Conservation (phyloP, 2,329 filamentous ascomycete species). For the Trichoderma koningiopsis region DNA sequence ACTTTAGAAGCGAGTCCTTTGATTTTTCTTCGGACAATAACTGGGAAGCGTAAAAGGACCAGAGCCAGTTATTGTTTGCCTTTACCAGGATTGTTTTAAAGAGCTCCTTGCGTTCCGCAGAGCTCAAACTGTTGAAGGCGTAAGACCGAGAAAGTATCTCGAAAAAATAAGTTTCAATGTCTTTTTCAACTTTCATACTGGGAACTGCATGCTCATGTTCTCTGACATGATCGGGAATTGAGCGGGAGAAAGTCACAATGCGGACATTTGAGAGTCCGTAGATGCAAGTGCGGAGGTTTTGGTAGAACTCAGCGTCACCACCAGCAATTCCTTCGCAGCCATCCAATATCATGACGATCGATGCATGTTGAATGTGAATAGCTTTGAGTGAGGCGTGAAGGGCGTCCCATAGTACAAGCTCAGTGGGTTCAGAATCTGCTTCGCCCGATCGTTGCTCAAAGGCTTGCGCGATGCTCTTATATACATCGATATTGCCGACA, state of each 20-base stretch:
- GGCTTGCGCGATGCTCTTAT: not conserved
- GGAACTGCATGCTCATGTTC: not conserved
- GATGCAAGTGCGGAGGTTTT: not conserved
- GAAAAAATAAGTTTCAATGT: not conserved
- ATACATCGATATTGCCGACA: not conserved
- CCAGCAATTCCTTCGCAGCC: constrained; percentile 42
- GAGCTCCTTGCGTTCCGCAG: not conserved
- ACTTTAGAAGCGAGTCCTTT: not conserved
- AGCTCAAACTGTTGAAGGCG: not conserved
- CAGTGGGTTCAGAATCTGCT: not conserved
- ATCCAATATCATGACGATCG: constrained; percentile 42
- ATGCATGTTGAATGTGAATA: constrained; percentile 33
- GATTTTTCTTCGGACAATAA: not conserved
- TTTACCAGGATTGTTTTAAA: not conserved
- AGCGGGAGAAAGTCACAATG: not conserved
- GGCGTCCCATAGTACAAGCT: constrained; percentile 29
- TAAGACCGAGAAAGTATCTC: not conserved
- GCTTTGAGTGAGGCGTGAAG: constrained; percentile 40
- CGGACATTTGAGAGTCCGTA: not conserved
- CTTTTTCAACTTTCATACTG: not conserved
- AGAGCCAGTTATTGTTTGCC: not conserved
- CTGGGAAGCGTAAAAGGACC: not conserved
- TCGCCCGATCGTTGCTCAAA: not conserved
- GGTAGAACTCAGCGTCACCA: not conserved
- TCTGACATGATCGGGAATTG: not conserved